Conservation (phyloP, 805 yeast genomes). For the Starmerella vaccinii region DNA sequence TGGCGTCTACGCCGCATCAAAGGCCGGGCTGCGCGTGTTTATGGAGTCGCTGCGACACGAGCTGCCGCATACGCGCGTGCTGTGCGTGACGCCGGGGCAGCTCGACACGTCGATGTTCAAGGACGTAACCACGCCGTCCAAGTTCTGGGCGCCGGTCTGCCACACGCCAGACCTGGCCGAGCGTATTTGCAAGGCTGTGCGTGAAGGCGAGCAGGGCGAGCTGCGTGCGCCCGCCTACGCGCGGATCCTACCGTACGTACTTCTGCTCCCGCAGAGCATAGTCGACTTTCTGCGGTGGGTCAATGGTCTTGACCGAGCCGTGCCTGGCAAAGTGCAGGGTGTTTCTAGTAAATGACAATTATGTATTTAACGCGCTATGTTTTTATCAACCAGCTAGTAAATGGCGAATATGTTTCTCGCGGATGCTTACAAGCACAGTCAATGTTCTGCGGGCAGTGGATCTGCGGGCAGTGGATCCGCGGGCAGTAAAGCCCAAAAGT, state of each 20-base stretch:
- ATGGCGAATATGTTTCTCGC: too few species aligned
- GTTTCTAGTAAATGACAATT: too few species aligned
- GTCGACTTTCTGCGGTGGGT: constrained; percentile 41
- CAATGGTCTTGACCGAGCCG: constrained; percentile 52
- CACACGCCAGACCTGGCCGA: constrained; percentile 53
- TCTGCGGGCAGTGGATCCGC: too few species aligned
- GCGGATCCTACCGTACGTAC: constrained; percentile 52
- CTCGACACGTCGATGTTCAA: constrained; percentile 57
- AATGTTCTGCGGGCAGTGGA: too few species aligned
- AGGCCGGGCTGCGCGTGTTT: constrained; percentile 63
- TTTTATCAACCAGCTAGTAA: too few species aligned
- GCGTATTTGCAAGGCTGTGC: constrained; percentile 33
- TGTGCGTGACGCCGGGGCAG: constrained; percentile 72
- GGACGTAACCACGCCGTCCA: constrained; percentile 56
- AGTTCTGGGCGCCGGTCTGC: constrained; percentile 61
- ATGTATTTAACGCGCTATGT: too few species aligned
- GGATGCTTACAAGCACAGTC: too few species aligned
- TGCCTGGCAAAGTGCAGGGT: too few species aligned
- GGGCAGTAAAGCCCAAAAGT: too few species aligned
- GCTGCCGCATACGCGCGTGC: constrained; percentile 49
- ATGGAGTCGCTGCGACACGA: constrained; percentile 63
- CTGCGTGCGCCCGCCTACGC: constrained; percentile 60
- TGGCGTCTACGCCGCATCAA: constrained; percentile 72
- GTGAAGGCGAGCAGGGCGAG: constrained; percentile 41
- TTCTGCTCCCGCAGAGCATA: constrained; percentile 59